These are phyloP conservation scores for Smithsoniella earleae DNA, from an alignment of 163 green algal genomes.

Conservation along the genomic window DNA sequence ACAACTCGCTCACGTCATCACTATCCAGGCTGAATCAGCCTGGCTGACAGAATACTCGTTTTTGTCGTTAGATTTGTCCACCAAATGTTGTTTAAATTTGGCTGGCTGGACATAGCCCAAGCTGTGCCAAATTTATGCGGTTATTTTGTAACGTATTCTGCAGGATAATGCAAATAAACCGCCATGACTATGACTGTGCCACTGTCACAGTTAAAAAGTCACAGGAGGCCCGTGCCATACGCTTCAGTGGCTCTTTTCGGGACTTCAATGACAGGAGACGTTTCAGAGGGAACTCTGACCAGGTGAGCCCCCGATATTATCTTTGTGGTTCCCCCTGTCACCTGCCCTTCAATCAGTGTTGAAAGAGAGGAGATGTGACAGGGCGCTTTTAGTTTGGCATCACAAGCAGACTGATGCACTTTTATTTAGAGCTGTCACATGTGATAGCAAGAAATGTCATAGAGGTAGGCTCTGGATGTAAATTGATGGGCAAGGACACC, in stretches of 20 bases:
- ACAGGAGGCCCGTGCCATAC: not conserved
- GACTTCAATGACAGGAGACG: not conserved
- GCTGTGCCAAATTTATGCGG: not conserved
- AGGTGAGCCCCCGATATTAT: not conserved
- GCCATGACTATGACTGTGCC: not conserved
- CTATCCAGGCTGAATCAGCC: no score
- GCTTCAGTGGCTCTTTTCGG: not conserved
- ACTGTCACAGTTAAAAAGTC: not conserved
- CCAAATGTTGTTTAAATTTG: not conserved
- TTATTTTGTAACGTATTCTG: not conserved
- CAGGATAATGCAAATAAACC: not conserved
- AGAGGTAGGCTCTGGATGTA: no score
- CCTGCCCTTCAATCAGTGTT: not conserved
- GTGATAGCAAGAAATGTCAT: not conserved
- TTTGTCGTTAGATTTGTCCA: not conserved
- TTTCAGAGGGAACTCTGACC: not conserved
- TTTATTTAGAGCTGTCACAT: not conserved
- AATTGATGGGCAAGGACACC: no score
- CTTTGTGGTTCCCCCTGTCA: not conserved
- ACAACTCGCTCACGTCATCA: not conserved
- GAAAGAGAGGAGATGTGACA: not conserved
- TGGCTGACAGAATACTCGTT: not conserved
- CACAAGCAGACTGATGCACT: not conserved
- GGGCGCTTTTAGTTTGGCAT: not conserved
- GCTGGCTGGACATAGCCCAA: not conserved